A percentile compares a stretch with the other conserved stretches of the same genome.
phyloP scores from a whole-genome alignment of 495 filamentous ascomycete genomes.

The Penicillium canescens region DNA sequence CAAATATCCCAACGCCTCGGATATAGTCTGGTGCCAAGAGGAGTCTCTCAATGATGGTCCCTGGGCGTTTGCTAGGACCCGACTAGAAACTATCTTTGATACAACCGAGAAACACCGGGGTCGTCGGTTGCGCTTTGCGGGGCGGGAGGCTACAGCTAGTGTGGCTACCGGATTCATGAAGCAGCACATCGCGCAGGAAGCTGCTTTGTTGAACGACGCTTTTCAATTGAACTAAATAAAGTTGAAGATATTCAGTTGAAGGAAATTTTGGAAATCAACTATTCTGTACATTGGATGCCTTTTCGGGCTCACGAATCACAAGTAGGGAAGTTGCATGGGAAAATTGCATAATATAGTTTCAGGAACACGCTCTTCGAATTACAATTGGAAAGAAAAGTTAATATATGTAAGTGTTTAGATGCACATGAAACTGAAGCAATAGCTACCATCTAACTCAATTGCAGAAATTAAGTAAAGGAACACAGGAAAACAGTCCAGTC shows the following conservation, averaged over 20 bases:
- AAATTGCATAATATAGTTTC: too few species aligned
- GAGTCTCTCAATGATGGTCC: constrained; percentile 97
- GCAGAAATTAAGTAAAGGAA: too few species aligned
- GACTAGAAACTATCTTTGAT: constrained; percentile 94
- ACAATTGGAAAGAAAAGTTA: too few species aligned
- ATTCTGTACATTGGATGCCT: background rate
- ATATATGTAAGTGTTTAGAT: too few species aligned
- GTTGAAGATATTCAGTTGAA: too few species aligned
- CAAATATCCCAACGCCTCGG: constrained; percentile 91
- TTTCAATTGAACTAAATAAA: background rate
- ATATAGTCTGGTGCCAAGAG: constrained; percentile 95
- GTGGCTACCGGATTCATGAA: constrained; percentile 87
- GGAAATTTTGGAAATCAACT: background rate
- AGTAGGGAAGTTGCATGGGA: too few species aligned
- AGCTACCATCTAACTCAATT: too few species aligned
- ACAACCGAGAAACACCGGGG: constrained; percentile 72
- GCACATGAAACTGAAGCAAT: too few species aligned
- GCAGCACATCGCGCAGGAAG: constrained; percentile 57
- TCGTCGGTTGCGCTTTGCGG: constrained; percentile 58
- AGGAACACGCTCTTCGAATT: too few species aligned
- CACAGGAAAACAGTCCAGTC: too few species aligned
- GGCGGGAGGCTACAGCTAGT: constrained; percentile 64
- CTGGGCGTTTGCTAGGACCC: constrained; percentile 93
- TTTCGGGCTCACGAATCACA: too few species aligned
- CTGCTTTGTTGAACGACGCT: constrained; percentile 1